Base-by-base conservation (phyloP, 2,329 filamentous ascomycete genomes). In the Fusarium annulatum region DNA sequence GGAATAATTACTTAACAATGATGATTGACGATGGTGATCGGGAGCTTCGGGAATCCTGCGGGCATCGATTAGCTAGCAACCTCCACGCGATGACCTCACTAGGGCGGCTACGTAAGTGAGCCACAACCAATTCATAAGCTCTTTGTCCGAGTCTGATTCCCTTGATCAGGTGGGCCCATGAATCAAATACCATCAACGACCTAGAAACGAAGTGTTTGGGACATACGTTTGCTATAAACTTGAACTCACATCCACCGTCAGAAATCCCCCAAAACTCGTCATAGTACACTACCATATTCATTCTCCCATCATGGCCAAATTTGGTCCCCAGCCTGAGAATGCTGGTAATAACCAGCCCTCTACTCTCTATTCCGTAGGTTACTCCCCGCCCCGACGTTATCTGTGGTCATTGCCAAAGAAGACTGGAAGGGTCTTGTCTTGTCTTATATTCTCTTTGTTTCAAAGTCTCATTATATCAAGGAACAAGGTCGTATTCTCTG, bases 341-440 rank as follows among this genome's bases (percentile, higher is more conserved):
- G 59, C 48, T 57, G 45, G 69, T 33, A 55, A 41, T 14, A 71
- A 69, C 28, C 73, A 73, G 66, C 71, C 74, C 34, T 72, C 73
- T 43, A 45, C 72, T 56, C 64, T 79, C n/a, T 80, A 79, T 59
- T 77, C 73, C 19, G 78, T 80, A 57, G 57, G 77, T 74, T 57
- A 41, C 36, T 39, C 16, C 34, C 41, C 14, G 26, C 61, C 23
- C 41, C 58, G 55, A 38, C 19, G 61, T 51, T 23, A 52, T 42
- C 51, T 46, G 53, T 74, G 33, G 38, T 42, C 21, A 21, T 51
- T 33, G 33, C 30, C 43, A 42, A 55, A 59, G 26, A 63, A n/a
- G 48, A 7, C 18, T 55, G 38, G 42, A 33, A 23, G 10, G 36
- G 18, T 28, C 26, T 46, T 28, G 23, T 28, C 28, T 34, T 23